Percentiles rank a stretch among this genome's conserved stretches.
Evolutionary conservation across 345 rosid species (phyloP).

Genomic region (Pseudoturritis turrita): DNA sequence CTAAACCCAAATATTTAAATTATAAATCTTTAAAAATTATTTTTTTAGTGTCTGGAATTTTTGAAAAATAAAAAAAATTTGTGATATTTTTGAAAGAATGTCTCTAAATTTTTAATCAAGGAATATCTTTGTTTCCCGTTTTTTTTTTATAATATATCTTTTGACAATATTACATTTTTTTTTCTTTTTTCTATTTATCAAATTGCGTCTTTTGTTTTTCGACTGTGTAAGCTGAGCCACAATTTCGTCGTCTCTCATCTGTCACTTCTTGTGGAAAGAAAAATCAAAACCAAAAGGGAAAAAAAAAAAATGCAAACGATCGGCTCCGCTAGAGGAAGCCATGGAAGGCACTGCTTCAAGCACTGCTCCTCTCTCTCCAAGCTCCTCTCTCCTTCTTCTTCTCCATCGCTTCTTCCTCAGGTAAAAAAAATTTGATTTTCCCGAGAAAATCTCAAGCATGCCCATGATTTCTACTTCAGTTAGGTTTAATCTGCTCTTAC

Average conservation of each 20-base stretch:
- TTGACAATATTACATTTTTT: too few relatives aligned
- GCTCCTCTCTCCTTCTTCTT: constrained; percentile 36
- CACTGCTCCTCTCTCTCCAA: constrained; percentile 20
- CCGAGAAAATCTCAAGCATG: neutral
- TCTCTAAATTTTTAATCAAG: too few relatives aligned
- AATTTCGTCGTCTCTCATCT: constrained; percentile 15
- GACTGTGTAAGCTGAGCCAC: constrained; percentile 19
- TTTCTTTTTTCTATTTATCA: too few relatives aligned
- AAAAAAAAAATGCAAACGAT: constrained; percentile 23
- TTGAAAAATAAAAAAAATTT: too few relatives aligned
- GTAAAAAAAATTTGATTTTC: constrained; percentile 21
- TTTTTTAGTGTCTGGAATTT: too few relatives aligned
- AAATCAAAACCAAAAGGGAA: neutral
- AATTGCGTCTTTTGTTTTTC: neutral
- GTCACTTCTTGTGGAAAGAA: neutral
- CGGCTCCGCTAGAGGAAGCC: constrained; percentile 10
- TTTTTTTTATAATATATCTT: too few relatives aligned
- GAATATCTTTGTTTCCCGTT: too few relatives aligned
- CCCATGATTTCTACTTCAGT: neutral
- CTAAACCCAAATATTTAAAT: too few relatives aligned
- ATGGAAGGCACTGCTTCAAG: constrained; percentile 32
- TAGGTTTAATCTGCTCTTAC: too few relatives aligned
- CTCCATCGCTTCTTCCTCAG: constrained; percentile 35
- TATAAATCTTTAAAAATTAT: too few relatives aligned
- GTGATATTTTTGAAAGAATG: too few relatives aligned